Evolutionary conservation across 495 filamentous ascomycete species (phyloP), one percentile per base, ranked within the genome.

Genomic region (Trichoderma parareesei): DNA sequence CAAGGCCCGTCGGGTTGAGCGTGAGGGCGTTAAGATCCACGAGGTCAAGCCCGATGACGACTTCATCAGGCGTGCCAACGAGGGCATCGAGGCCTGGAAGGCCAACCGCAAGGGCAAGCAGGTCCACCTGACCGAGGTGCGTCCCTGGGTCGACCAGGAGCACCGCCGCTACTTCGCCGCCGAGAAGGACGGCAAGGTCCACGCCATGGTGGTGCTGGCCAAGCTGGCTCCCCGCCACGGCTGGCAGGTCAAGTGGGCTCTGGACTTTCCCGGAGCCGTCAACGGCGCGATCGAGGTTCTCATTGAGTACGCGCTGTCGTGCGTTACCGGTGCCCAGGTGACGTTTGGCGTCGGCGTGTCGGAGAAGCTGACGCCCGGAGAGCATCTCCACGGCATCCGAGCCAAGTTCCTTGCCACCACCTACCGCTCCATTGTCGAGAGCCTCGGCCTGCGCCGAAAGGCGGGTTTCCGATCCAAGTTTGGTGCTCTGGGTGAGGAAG

Each of bases 381-480:
- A 88, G 66, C 90, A 93, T 71, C 76, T 96, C 63, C 84, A 86
- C 69, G 90, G 90, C 44, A 70, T 87, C 66, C 84, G 87, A 69
- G 84, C 90, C 61, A 88, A 82, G 77, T 85, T 93, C 70, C 76
- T 96, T 64, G 83, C 84, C 69, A 86, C 84, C 73, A 89, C 88
- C 2, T 93, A 94, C 74, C 85, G 88, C 69, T 81, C 88, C 3
- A 84, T 94, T 53, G 89, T 87, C 13, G 87, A 87, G 71, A 87
- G 91, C 72, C 84, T 94, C 67, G 88, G 87, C 69, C 78, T 95
- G 57, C 85, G 89, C 38, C 83, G 87, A 35, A 96, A 96, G 84
- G 90, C 84, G 67, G 91, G 92, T 73, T 94, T 95, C 77, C 78
- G 90, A 49, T 87, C 91, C 76, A 95, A 95, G 79, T 83, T 95